Base-by-base conservation (phyloP, 2,329 filamentous ascomycete genomes). In the Rhytidhysteron rufulum region DNA sequence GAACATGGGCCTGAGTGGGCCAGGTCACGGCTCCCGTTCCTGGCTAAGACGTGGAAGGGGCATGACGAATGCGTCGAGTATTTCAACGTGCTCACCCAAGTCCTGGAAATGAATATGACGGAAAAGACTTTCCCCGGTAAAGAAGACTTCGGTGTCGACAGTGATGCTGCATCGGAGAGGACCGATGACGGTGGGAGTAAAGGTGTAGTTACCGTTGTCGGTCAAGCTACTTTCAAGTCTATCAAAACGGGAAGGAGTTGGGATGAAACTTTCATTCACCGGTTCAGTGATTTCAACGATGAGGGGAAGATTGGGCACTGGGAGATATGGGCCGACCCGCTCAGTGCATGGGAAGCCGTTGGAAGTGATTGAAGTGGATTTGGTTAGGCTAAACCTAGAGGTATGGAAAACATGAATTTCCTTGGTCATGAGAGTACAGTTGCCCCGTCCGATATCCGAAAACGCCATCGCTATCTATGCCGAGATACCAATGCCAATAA, bases 281-380 rank as follows among this genome's bases (percentile, higher is more conserved):
- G 60, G 34, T 57, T 70, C 32, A 65, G 67, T 48, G 63, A 42
- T 6, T 70, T 67, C 43, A 63, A 70, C 50, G 50, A 50, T 5
- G 44, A 62, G 15, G 65, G 63, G 0, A 65, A 46, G 51, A 63
- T 70, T 44, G 67, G 65, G 20, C 56, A 63, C 48, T 69, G 66
- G 65, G 66, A 71, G 50, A 67, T 70, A 37, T 71, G 68, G 67
- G 66, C 64, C 11, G 68, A 71, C 57, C 65, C 64, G 10, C 47
- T 69, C 41, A 68, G 63, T 44, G 68, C 67, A 24, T 70, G 65
- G 67, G 55, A 59, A 19, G 67, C 66, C 41, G 65, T 60, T 45
- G 56, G 49, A 24, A 18, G 25, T 30, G 34, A 36, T 36, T 36
- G 15, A n/a, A 33, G 13, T 36, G 34, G 4, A 22, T 15, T 6